These are phyloP conservation scores for Fusarium miscanthi DNA, from an alignment of 2,329 filamentous ascomycete genomes.

Conservation along the genomic window DNA sequence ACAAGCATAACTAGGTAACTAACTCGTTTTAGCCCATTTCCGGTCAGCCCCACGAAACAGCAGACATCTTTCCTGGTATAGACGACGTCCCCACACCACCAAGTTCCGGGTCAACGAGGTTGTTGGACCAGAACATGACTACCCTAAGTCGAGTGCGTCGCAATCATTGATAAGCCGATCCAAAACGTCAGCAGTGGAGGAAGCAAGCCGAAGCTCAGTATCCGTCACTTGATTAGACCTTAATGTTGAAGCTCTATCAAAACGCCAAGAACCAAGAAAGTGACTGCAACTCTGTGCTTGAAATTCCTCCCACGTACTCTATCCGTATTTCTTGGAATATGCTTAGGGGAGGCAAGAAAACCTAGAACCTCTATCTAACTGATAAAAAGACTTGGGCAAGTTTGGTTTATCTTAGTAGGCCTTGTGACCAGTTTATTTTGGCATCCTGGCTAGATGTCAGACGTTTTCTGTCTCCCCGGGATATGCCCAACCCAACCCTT, in stretches of 20 bases:
- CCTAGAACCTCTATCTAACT: no score
- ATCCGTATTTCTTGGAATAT: constrained; percentile 13
- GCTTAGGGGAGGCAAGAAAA: not conserved
- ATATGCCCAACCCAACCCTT: constrained; percentile 7
- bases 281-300: constrained; percentile 5
- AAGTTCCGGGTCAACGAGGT: not conserved
- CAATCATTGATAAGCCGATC: not conserved
- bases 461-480: not conserved
- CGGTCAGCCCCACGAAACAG: no score
- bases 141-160: not conserved
- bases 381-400: not conserved
- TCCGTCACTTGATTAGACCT: not conserved
- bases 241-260: not conserved
- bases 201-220: not conserved
- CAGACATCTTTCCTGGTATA: not conserved
- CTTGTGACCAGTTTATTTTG: not conserved
- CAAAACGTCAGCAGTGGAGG: not conserved
- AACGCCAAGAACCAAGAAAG: not conserved
- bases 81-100: not conserved
- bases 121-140: not conserved
- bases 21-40: constrained; percentile 17
- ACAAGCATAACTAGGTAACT: not conserved
- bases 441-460: not conserved
- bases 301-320: constrained; percentile 14
- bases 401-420: not conserved